Evolutionary conservation across 805 yeast species (phyloP).

Genomic region (Myxozyma lipomycoides): DNA sequence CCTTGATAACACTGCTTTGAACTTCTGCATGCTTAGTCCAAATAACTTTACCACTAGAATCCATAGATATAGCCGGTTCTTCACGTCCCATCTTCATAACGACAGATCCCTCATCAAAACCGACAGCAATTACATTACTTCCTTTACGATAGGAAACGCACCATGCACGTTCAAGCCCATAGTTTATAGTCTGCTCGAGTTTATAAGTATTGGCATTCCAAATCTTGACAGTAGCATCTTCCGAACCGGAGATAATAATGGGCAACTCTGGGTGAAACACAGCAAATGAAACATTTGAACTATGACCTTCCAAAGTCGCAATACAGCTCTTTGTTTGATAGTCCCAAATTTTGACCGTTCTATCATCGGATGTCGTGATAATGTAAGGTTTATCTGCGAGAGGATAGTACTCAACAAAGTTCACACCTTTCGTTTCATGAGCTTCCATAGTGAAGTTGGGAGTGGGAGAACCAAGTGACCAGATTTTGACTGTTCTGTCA

Average conservation of each 20-base stretch:
- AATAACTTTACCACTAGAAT: constrained; percentile 82
- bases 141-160: constrained; percentile 74
- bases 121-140: constrained; percentile 79
- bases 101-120: constrained; percentile 93
- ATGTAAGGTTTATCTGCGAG: constrained; percentile 95
- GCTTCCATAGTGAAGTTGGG: constrained; percentile 92
- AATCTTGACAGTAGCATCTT: constrained; percentile 87
- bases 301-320: constrained; percentile 90
- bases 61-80: constrained; percentile 91
- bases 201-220: constrained; percentile 96
- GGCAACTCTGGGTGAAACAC: constrained; percentile 98
- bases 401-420: constrained; percentile 94
- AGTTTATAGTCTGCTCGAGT: constrained; percentile 84
- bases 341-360: constrained; percentile 70
- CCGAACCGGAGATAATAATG: constrained; percentile 90
- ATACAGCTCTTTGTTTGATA: constrained; percentile 95
- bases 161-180: constrained; percentile 96
- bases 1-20: constrained; percentile 64
- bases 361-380: constrained; percentile 93
- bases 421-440: constrained; percentile 90
- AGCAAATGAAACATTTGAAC: constrained; percentile 93
- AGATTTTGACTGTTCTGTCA: constrained; percentile 92
- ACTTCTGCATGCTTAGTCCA: constrained; percentile 91
- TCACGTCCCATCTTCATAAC: constrained; percentile 87
- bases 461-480: constrained; percentile 83